Evolutionary conservation across 768 basidiomycete species (phyloP).

Genomic region (Podaxis mareebaensis): DNA sequence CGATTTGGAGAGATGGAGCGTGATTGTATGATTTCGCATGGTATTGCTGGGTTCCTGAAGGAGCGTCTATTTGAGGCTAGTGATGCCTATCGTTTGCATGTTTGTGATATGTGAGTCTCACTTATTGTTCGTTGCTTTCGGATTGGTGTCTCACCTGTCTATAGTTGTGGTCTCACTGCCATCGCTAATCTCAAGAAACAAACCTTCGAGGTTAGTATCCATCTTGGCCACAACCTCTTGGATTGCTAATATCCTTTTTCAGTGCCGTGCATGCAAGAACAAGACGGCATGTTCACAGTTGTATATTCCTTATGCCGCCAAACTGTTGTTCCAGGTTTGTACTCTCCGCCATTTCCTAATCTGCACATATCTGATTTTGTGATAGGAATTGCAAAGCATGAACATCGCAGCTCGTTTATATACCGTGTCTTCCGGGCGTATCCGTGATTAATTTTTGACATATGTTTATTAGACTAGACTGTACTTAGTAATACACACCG

Average conservation of each 20-base stretch:
- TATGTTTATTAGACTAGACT: conserved; percentile 29
- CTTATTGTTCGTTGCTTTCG: neutral
- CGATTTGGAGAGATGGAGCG: conserved; percentile 99
- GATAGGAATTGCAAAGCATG: conserved; percentile 91
- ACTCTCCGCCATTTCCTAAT: neutral
- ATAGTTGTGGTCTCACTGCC: conserved; percentile 90
- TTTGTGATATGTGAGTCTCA: conserved; percentile 87
- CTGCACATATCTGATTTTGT: neutral
- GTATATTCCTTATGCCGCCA: conserved; percentile 96
- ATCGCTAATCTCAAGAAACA: conserved; percentile 99
- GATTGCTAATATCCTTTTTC: conserved; percentile 5
- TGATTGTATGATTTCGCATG: conserved; percentile 99
- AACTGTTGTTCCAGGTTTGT: conserved; percentile 89
- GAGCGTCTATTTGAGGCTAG: conserved; percentile 95
- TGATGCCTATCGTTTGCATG: conserved; percentile 91
- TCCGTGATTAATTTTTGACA: conserved; percentile 55
- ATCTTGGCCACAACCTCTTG: neutral
- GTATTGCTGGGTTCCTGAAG: conserved; percentile 96
- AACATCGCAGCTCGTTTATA: conserved; percentile 89
- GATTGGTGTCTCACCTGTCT: conserved; percentile 19
- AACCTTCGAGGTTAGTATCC: conserved; percentile 73
- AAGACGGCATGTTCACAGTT: conserved; percentile 92
- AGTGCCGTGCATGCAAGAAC: conserved; percentile 96
- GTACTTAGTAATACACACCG: conserved; percentile 36
- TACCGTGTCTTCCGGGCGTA: conserved; percentile 84